Conservation (phyloP, 2,329 filamentous ascomycete species). For the Sarocladium brachiariae region DNA sequence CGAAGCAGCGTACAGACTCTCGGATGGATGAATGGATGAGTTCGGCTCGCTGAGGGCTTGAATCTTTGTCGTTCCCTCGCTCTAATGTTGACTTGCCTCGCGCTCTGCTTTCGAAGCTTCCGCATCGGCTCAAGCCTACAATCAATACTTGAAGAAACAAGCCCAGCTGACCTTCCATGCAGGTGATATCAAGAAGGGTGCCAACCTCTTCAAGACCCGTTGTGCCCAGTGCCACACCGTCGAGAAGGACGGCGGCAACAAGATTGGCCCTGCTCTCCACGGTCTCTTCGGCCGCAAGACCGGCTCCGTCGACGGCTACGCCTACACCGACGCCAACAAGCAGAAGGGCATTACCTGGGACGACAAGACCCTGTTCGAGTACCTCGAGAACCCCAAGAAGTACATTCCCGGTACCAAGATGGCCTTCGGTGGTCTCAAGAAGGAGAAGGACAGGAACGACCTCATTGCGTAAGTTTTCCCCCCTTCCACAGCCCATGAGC, state of each 20-base stretch:
- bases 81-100: too few species aligned
- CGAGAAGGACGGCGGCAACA: constrained; percentile 86
- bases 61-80: too few species aligned
- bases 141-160: not conserved
- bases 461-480: constrained; percentile 75
- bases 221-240: constrained; percentile 99
- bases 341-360: constrained; percentile 86
- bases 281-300: constrained; percentile 97
- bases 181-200: constrained; percentile 96
- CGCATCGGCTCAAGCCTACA: too few species aligned
- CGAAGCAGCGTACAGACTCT: not conserved
- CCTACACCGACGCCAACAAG: constrained; percentile 99
- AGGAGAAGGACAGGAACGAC: constrained; percentile 98
- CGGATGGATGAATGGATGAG: not conserved
- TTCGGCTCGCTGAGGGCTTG: too few species aligned
- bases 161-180: constrained; percentile 11
- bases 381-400: constrained; percentile 99
- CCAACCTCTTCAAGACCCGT: constrained; percentile 97
- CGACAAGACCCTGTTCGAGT: constrained; percentile 81
- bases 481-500: not conserved
- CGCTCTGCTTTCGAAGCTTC: too few species aligned
- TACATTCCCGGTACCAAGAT: constrained; percentile 99
- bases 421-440: constrained; percentile 99
- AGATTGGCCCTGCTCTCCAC: constrained; percentile 95
- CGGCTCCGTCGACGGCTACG: constrained; percentile 83